These are phyloP conservation scores for Prunella vulgaris DNA, from an alignment of 257 asterid genomes.

Conservation along the genomic window DNA sequence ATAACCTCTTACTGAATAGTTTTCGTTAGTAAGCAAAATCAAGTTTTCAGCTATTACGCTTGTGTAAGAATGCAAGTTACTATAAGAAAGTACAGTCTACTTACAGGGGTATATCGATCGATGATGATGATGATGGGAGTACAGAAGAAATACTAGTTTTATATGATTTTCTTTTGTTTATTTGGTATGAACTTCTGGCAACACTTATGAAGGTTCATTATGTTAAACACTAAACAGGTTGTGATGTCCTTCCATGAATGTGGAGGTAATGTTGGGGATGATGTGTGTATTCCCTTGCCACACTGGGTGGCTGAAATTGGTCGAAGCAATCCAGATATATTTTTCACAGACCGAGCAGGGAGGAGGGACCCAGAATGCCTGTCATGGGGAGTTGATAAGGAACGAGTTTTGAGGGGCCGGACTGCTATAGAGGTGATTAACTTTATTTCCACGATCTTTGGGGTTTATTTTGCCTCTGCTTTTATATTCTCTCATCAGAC, in stretches of 20 bases:
- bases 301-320: constrained; percentile 88
- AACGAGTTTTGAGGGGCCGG: constrained; percentile 87
- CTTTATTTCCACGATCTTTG: constrained; percentile 10
- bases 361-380: constrained; percentile 85
- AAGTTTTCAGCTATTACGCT: constrained; percentile 7
- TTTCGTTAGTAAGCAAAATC: not conserved
- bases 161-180: constrained; percentile 3
- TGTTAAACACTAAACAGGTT: constrained; percentile 64
- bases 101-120: not conserved
- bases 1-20: not conserved
- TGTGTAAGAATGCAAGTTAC: constrained; percentile 1
- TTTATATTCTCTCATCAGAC: not conserved
- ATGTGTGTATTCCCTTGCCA: constrained; percentile 83
- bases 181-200: constrained; percentile 14
- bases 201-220: constrained; percentile 17
- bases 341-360: constrained; percentile 84
- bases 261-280: constrained; percentile 86
- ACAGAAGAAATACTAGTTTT: constrained; percentile 9
- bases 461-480: constrained; percentile 10
- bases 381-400: constrained; percentile 96
- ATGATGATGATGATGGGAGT: not conserved
- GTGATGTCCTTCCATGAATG: constrained; percentile 88
- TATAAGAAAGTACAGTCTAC: constrained; percentile 13
- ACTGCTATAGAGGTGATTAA: constrained; percentile 77
- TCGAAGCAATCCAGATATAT: constrained; percentile 81